phyloP scores from a whole-genome alignment of 345 rosid genomes.

The Lumnitzera littorea region DNA sequence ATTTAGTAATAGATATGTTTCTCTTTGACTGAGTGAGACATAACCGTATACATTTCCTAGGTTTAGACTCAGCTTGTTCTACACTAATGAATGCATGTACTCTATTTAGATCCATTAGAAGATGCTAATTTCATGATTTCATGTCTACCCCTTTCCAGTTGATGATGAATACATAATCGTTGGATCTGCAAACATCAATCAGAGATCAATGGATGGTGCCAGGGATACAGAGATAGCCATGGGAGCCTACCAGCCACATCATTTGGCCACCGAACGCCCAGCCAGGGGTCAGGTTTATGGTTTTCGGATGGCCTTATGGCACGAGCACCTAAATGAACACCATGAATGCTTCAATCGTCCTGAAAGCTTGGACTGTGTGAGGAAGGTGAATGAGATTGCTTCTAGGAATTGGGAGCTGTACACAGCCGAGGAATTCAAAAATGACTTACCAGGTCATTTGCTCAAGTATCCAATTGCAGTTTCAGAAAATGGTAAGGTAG shows the following conservation, averaged over 20 bases:
- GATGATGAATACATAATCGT: constrained; percentile 40
- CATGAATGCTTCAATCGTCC: constrained; percentile 26
- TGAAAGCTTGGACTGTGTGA: constrained; percentile 31
- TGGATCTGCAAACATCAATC: constrained; percentile 52
- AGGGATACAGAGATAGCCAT: constrained; percentile 50
- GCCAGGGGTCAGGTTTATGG: constrained; percentile 48
- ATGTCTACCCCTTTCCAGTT: constrained; percentile 12
- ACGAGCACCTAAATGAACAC: constrained; percentile 32
- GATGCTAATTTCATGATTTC: too few relatives aligned
- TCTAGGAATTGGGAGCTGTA: constrained; percentile 28
- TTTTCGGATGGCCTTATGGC: constrained; percentile 40
- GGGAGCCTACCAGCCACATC: constrained; percentile 40
- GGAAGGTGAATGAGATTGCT: constrained; percentile 29
- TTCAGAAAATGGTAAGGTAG: constrained; percentile 18
- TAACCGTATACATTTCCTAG: too few relatives aligned
- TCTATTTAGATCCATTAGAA: too few relatives aligned
- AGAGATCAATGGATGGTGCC: constrained; percentile 48
- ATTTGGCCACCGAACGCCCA: constrained; percentile 16
- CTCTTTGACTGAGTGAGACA: too few relatives aligned
- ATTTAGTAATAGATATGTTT: too few relatives aligned
- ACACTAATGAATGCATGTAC: too few relatives aligned
- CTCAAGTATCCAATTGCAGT: constrained; percentile 35
- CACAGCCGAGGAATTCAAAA: constrained; percentile 12
- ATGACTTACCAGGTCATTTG: constrained; percentile 45
- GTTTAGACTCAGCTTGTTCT: too few relatives aligned